Conservation (phyloP, 345 rosid genomes). For the Euclidium syriacum region DNA sequence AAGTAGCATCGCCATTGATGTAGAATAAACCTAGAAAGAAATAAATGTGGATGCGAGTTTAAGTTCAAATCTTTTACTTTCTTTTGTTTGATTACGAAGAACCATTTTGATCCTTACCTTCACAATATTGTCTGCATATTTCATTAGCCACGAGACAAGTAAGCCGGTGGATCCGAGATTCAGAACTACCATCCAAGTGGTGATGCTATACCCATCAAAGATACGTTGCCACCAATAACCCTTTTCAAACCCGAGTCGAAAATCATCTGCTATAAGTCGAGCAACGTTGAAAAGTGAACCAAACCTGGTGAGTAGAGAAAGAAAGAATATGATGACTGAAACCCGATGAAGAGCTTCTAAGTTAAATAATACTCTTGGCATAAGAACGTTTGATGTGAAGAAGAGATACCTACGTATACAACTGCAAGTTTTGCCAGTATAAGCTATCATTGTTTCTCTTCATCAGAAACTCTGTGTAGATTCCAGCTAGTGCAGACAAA, state of each 20-base stretch:
- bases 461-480: conserved; percentile 94
- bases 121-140: conserved; percentile 88
- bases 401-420: conserved; percentile 80
- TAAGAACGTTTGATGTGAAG: conserved; percentile 24
- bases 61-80: neutral
- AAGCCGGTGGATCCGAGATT: conserved; percentile 82
- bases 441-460: conserved; percentile 90
- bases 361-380: neutral
- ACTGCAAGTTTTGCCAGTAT: conserved; percentile 93
- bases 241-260: conserved; percentile 77
- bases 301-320: conserved; percentile 42
- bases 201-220: conserved; percentile 66
- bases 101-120: conserved; percentile 49
- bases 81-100: neutral
- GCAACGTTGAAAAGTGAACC: conserved; percentile 85
- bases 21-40: conserved; percentile 65
- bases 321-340: neutral
- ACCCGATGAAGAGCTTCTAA: neutral
- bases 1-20: conserved; percentile 88
- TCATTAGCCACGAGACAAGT: conserved; percentile 87
- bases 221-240: conserved; percentile 95
- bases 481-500: conserved; percentile 91
- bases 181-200: conserved; percentile 80
- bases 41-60: neutral
- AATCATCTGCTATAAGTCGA: conserved; percentile 78